phyloP scores from a whole-genome alignment of 371 early-diverging fungal species.

The Mucor lusitanicus region DNA sequence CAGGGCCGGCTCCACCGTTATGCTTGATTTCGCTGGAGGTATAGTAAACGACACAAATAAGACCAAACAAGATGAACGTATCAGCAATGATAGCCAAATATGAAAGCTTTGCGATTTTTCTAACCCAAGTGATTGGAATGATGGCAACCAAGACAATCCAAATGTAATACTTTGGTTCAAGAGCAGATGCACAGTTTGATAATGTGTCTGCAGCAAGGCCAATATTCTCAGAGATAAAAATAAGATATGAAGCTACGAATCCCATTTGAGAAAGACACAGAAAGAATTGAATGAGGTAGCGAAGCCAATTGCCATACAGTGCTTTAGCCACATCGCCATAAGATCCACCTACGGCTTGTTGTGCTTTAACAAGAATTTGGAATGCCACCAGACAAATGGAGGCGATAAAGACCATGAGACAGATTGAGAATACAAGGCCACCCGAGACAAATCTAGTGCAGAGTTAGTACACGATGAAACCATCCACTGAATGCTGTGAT shows the following conservation, averaged over 20 bases:
- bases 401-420: constrained; percentile 37
- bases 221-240: constrained; percentile 84
- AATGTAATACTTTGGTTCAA: constrained; percentile 62
- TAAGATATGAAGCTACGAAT: constrained; percentile 80
- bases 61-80: constrained; percentile 76
- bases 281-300: constrained; percentile 63
- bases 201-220: constrained; percentile 64
- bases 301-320: constrained; percentile 70
- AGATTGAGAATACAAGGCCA: constrained; percentile 40
- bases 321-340: constrained; percentile 79
- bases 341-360: constrained; percentile 60
- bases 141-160: constrained; percentile 69
- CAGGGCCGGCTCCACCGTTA: constrained; percentile 48
- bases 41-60: constrained; percentile 71
- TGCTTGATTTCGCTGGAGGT: constrained; percentile 56
- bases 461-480: background rate
- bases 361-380: constrained; percentile 32
- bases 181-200: constrained; percentile 57
- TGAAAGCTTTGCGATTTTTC: constrained; percentile 75
- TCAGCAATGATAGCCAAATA: constrained; percentile 76
- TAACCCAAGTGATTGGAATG: constrained; percentile 79
- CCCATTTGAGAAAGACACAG: constrained; percentile 81
- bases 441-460: constrained; percentile 45
- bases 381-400: constrained; percentile 33
- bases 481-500: background rate